Base-by-base conservation (phyloP, 2,329 filamentous ascomycete genomes). In the Boeremia lycopersici region DNA sequence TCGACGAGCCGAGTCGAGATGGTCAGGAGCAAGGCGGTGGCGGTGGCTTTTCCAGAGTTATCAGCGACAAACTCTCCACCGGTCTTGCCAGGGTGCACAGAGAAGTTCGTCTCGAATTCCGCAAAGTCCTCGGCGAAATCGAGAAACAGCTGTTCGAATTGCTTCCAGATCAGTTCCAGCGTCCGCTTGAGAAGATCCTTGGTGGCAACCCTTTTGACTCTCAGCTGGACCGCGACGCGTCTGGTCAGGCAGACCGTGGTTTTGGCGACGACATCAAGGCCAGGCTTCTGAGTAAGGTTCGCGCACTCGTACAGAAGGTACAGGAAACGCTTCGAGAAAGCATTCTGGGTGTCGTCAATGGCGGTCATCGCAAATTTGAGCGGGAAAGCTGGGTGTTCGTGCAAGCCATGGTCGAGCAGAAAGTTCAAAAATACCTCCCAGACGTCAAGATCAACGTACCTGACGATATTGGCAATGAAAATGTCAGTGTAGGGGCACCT, bases 321-420 rank as follows among this genome's bases (percentile, higher is more conserved):
- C 68, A 70, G 26, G 66, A 69, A 34, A 68, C 66, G n/a, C 48
- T 70, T 2, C 67, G 67, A 41, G 62, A 65, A 44, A 69, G 67
- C 29, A 67, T 70, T 34, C 34, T 70, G 10, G 66, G 65, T 42
- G 68, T 70, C 13, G 65, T 70, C 25, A 70, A 70, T 31, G 68
- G 68, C 11, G 68, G 68, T 4, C 68, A 70, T 41, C 66, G 68
- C 42, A 67, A 66, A 28, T 66, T 70, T 31, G 68, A 70, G 56
- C 65, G 57, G 9, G 58, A 69, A 38, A 70, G 68, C 52, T 70
- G 68, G 68, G 59, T 68, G 15, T 69, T 70, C 17, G 68, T 70
- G 29, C 68, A 70, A 33, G 46, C 51, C n/a, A 70, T 65, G 48
- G 68, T 70, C 9, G 68, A 70, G 53, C 62, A 68, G 39, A 70